A percentile compares a stretch with the other conserved stretches of the same genome.
Evolutionary conservation across 2,329 filamentous ascomycete species (phyloP).

Genomic region (Trichoderma sp.): DNA sequence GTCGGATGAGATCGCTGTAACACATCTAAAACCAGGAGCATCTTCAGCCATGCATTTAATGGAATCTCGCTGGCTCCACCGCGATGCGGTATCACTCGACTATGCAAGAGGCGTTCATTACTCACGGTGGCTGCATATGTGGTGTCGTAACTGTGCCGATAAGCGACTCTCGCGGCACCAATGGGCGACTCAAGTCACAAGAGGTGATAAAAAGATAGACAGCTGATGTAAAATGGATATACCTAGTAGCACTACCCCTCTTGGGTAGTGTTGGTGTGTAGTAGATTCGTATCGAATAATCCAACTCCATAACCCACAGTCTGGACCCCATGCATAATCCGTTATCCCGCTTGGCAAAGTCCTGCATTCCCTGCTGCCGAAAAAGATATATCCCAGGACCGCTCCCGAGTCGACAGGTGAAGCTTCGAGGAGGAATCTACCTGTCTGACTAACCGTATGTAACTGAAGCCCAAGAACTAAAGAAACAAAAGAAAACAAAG

Average conservation of each 20-base stretch:
- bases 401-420: constrained; percentile 23
- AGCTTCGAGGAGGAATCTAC: constrained; percentile 24
- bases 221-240: not conserved
- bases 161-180: not conserved
- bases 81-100: not conserved
- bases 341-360: constrained; percentile 25
- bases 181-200: not conserved
- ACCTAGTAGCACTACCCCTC: not conserved
- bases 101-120: not conserved
- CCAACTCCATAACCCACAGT: constrained; percentile 14
- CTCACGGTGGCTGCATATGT: not conserved
- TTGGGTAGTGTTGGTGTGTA: not conserved
- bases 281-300: constrained; percentile 2
- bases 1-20: not conserved
- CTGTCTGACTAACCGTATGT: constrained; percentile 19
- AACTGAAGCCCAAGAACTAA: constrained; percentile 4
- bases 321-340: constrained; percentile 25
- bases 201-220: not conserved
- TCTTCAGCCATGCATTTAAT: not conserved
- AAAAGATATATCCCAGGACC: constrained; percentile 20
- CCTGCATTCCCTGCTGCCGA: constrained; percentile 15
- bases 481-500: constrained; percentile 4
- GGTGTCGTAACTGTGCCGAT: not conserved
- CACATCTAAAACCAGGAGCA: not conserved
- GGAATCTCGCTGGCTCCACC: not conserved